A percentile compares a stretch with the other conserved stretches of the same genome.
Evolutionary conservation across 768 basidiomycete genomes (phyloP).

Genomic region (Inosperma sp.): DNA sequence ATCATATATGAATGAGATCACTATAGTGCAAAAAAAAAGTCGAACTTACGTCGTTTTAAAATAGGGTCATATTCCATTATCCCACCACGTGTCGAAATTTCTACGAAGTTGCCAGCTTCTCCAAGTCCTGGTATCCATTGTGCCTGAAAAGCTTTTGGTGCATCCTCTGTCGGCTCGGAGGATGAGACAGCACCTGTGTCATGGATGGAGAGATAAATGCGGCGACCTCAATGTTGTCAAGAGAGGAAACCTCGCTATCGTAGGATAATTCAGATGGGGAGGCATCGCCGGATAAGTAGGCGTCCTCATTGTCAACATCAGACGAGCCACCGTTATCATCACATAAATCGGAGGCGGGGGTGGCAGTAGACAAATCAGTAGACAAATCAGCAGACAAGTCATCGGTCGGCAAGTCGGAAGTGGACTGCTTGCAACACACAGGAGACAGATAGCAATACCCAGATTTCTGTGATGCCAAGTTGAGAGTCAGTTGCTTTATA

Average conservation of each 20-base stretch:
- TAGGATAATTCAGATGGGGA: background rate
- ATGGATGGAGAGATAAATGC: too few relatives aligned
- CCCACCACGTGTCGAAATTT: constrained; percentile 3
- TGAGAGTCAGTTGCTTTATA: background rate
- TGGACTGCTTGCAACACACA: background rate
- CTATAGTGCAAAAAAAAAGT: background rate
- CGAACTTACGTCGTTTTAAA: background rate
- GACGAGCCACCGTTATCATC: background rate
- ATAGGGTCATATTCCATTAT: constrained; percentile 1
- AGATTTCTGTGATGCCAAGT: background rate
- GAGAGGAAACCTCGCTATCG: background rate
- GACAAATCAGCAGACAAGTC: too few relatives aligned
- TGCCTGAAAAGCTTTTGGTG: background rate
- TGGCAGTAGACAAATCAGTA: too few relatives aligned
- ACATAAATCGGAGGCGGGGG: too few relatives aligned
- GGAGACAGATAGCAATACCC: background rate
- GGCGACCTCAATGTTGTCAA: background rate
- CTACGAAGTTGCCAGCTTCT: background rate
- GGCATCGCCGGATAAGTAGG: background rate
- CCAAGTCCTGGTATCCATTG: background rate
- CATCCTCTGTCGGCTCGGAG: background rate
- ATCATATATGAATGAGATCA: background rate
- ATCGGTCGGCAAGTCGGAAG: background rate
- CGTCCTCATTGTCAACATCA: constrained; percentile 1
- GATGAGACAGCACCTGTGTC: too few relatives aligned